Percentiles rank a stretch among this genome's conserved stretches.
phyloP scores from a whole-genome alignment of 257 asterid genomes.

The Gentiana straminea region DNA sequence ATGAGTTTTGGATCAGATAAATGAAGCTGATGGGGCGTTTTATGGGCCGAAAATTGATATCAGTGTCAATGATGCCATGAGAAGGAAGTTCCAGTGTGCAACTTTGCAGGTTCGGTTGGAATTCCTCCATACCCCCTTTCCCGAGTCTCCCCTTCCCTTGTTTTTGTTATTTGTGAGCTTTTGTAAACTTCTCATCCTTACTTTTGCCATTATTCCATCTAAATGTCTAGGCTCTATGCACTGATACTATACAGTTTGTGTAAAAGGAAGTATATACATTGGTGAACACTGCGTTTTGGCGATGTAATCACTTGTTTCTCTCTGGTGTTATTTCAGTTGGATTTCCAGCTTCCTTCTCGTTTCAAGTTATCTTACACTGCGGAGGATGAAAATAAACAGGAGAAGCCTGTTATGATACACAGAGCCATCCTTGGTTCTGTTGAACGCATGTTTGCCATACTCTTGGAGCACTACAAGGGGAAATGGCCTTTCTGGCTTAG shows the following conservation, averaged over 20 bases:
- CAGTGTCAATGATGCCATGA: constrained; percentile 90
- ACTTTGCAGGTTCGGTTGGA: constrained; percentile 66
- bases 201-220: too few species aligned
- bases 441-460: constrained; percentile 94
- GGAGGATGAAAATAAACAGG: constrained; percentile 87
- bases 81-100: constrained; percentile 94
- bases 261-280: too few species aligned
- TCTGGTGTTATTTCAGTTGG: constrained; percentile 62
- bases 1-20: constrained; percentile 38
- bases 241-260: too few species aligned
- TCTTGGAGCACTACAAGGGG: constrained; percentile 91
- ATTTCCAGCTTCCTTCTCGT: constrained; percentile 92
- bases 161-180: neutral
- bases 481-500: constrained; percentile 99
- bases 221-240: too few species aligned
- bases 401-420: constrained; percentile 97
- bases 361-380: constrained; percentile 86
- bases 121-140: neutral
- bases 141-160: constrained; percentile 1
- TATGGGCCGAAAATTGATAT: constrained; percentile 95
- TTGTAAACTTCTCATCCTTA: neutral
- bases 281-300: neutral
- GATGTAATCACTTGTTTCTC: neutral
- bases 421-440: constrained; percentile 95
- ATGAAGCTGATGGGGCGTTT: constrained; percentile 97